A percentile compares a stretch with the other conserved stretches of the same genome.
These are phyloP conservation scores for Aspergillus sclerotioniger DNA, from an alignment of 495 filamentous ascomycete species.

Conservation along the genomic window DNA sequence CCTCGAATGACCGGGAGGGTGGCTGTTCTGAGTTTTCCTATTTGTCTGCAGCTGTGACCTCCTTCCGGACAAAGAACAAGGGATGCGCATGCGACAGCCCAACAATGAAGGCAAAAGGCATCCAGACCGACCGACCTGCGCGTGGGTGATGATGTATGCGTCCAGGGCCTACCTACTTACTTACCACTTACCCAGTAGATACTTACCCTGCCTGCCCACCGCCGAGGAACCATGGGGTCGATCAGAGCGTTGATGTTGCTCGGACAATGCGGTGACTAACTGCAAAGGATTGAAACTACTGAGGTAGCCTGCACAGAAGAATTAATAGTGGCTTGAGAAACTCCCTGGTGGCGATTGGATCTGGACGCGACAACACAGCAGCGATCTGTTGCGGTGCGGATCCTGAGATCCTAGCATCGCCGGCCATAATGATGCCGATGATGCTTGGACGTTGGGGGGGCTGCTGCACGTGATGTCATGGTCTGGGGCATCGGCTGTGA, in stretches of 20 bases:
- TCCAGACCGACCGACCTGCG: neutral
- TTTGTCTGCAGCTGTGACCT: neutral
- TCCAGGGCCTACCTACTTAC: too few relatives aligned
- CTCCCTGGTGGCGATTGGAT: constrained; percentile 22
- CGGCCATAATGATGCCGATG: constrained; percentile 8
- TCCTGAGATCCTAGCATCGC: constrained; percentile 20
- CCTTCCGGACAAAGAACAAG: neutral
- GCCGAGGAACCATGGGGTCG: constrained; percentile 20
- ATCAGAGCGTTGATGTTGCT: constrained; percentile 22
- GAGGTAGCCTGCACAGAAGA: constrained; percentile 16
- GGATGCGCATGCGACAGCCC: neutral
- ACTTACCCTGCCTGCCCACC: constrained; percentile 5
- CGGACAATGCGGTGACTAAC: constrained; percentile 18
- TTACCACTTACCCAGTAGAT: too few relatives aligned
- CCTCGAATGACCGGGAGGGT: neutral
- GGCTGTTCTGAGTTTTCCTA: neutral
- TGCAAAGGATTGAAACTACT: constrained; percentile 16
- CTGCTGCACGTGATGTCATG: constrained; percentile 20
- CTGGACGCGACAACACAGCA: constrained; percentile 26
- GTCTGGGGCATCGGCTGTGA: neutral
- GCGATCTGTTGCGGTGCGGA: constrained; percentile 24
- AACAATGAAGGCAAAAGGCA: constrained; percentile 1
- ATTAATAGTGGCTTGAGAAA: constrained; percentile 13
- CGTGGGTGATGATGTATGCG: constrained; percentile 5
- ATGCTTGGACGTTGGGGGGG: constrained; percentile 17